These are phyloP conservation scores for Nyssa sinensis DNA, from an alignment of 148 eudicot species.

Conservation along the genomic window DNA sequence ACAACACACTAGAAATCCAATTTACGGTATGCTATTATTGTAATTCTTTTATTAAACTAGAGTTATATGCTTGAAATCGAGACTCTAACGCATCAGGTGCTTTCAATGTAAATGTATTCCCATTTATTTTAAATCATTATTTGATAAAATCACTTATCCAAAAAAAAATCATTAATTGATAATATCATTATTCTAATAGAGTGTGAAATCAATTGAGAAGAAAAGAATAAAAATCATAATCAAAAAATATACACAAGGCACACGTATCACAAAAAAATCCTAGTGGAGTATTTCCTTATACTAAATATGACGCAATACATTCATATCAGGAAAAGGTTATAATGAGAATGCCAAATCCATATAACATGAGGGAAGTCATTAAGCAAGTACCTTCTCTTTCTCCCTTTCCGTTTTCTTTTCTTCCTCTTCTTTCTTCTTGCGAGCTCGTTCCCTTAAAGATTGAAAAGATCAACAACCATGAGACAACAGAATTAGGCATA, in stretches of 20 bases:
- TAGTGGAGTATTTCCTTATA: neutral
- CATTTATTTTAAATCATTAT: neutral
- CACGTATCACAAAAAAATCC: neutral
- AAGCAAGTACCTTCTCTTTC: conserved; percentile 73
- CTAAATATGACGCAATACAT: neutral
- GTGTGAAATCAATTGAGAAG: no score
- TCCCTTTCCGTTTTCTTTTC: conserved; percentile 88
- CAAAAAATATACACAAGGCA: neutral
- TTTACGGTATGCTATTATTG: neutral
- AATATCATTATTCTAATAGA: no score
- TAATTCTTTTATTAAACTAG: neutral
- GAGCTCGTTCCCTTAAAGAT: conserved; percentile 77
- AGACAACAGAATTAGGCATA: neutral
- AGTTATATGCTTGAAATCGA: neutral
- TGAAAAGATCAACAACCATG: neutral
- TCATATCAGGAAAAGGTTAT: neutral
- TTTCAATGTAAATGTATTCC: neutral
- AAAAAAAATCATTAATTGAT: no score
- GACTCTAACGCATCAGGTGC: neutral
- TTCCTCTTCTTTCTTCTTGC: conserved; percentile 99
- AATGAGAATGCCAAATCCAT: neutral
- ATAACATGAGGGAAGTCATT: neutral
- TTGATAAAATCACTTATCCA: no score
- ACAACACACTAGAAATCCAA: no score
- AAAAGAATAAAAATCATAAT: no score